Evolutionary conservation across 306 rosid species (phyloP), one percentile per base, ranked within the genome.

Genomic region (Comarum palustre): DNA sequence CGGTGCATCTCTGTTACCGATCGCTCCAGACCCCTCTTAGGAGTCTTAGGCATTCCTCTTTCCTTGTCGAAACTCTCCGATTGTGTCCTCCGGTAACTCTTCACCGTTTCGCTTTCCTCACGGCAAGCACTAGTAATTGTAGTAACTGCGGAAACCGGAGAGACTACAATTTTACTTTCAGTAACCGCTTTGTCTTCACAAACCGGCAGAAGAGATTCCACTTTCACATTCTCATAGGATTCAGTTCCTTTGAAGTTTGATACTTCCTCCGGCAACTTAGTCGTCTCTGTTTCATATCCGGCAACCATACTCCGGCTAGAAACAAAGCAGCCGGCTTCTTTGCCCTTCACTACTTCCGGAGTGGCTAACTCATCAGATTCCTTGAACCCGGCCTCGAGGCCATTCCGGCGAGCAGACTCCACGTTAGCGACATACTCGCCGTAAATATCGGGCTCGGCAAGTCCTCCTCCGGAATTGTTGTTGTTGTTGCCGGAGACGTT

Each of bases 41-140:
- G 20, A 39, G 39, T 15, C 76, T 22, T 47, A 0, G 73, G 20
- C 43, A 39, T 52, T 39, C 38, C 61, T 1, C 66, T 47, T 58
- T 67, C 54, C 51, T 68, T 63, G 72, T 75, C 75, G 25, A 19
- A 70, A 10, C 64, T 79, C 82, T 66, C 95, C 81, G 98, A 90
- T 42, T 45, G 80, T 38, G 79, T 78, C 51, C 93, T 87, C 79
- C 75, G 81, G 69, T 84, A 77, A 64, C 77, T 63, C 54, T 80
- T 86, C 71, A 64, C 50, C 62, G 82, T 87, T 69, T 59, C 77
- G 20, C 41, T 25, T 3, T 72, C 25, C 5, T 32, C 38, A 38
- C 51, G 39, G 47, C 25, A 15, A 6, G 6, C 61, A 57, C 32
- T 7, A 60, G 20, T 31, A 0, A 5, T 16, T 5, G 38, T 61